A percentile compares a stretch with the other conserved stretches of the same genome.
Evolutionary conservation across 495 filamentous ascomycete species (phyloP).

Genomic region (Talaromyces trachyspermus): DNA sequence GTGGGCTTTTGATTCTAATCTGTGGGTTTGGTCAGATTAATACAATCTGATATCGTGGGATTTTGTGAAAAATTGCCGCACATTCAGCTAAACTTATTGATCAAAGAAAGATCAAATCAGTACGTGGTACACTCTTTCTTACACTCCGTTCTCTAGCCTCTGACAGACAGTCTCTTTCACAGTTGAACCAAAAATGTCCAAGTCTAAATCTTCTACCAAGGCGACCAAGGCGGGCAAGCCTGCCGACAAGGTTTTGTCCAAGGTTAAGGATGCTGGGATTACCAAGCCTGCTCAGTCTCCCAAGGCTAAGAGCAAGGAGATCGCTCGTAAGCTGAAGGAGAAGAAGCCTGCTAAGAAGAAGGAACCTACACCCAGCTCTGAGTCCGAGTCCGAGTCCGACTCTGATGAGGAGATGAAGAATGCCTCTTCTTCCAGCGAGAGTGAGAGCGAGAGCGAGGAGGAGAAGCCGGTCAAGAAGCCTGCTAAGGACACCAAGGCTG

Average conservation of each 20-base stretch:
- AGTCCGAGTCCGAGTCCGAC: slow-evolving; percentile 40
- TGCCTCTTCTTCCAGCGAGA: slow-evolving; percentile 30
- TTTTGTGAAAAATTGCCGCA: slow-evolving; percentile 34
- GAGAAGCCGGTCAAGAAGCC: slow-evolving; percentile 27
- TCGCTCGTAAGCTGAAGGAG: too few species aligned
- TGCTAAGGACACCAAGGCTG: slow-evolving; percentile 17
- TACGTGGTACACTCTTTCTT: slow-evolving; percentile 9
- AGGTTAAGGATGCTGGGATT: slow-evolving; percentile 47
- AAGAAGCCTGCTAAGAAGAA: too few species aligned
- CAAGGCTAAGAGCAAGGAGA: slow-evolving; percentile 35
- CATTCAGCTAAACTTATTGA: slow-evolving; percentile 16
- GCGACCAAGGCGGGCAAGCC: slow-evolving; percentile 32
- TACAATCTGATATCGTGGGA: slow-evolving; percentile 37
- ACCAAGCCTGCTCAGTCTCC: slow-evolving; percentile 40
- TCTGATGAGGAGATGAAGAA: slow-evolving; percentile 35
- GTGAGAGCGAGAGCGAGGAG: slow-evolving; percentile 27
- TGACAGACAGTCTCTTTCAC: slow-evolving; percentile 15
- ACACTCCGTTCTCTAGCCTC: slow-evolving; percentile 3
- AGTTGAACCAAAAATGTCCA: slow-evolving; percentile 42
- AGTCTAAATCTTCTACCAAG: slow-evolving; percentile 41
- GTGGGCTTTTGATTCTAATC: slow-evolving; percentile 24
- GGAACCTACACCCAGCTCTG: slow-evolving; percentile 38
- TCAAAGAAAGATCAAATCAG: slow-evolving; percentile 5
- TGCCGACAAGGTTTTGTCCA: slow-evolving; percentile 40
- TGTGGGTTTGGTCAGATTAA: slow-evolving; percentile 5